Evolutionary conservation across 2,329 filamentous ascomycete species (phyloP), one percentile per base, ranked within the genome.

Genomic region (Aschersonia sp.): DNA sequence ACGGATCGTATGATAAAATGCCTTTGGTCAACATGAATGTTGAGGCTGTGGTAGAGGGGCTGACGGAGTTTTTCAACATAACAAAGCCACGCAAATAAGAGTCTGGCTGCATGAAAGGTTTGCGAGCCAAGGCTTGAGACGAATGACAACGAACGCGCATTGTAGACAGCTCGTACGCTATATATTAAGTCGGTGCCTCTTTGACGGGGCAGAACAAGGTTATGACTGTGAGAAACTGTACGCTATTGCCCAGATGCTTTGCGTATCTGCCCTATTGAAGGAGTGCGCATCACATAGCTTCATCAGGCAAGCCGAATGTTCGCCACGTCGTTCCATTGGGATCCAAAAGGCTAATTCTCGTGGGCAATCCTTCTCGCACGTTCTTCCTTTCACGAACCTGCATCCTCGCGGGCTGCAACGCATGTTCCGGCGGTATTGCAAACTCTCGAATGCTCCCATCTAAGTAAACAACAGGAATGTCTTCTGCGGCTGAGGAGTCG

Each of bases 1-100:
- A 91, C 59, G 85, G 85, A 48, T 85, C 82, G 31, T 86, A 87
- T 56, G 84, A 89, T 59, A 86, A 85, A 69, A 87, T 91, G 70
- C 83, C 84, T 4, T 69, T 89, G 52, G 85, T 94, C 52, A 88
- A 89, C 56, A 88, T 91, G 77, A 92, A 94, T 57, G 84, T 91
- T 2, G 83, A 87, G 57, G 82, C 86, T 0, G 83, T 89, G 32
- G 85, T 89, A 45, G 80, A 85, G 57, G 86, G 86, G 0, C 65
- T 94, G 58, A 79, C 80, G 40, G 80, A 89, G 60, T 87, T 92
- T 52, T 92, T 92, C 58, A 75, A 82, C 57, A 82, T 84, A 51
- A 83, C 79, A 6, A 82, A 80, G 35, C 35, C 35, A 38, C 7
- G 35, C 7, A 12, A 38, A 7, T 12, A 12, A 12, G 7, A 38